phyloP scores from a whole-genome alignment of 305 asterid species.

The Ajuga reptans region DNA sequence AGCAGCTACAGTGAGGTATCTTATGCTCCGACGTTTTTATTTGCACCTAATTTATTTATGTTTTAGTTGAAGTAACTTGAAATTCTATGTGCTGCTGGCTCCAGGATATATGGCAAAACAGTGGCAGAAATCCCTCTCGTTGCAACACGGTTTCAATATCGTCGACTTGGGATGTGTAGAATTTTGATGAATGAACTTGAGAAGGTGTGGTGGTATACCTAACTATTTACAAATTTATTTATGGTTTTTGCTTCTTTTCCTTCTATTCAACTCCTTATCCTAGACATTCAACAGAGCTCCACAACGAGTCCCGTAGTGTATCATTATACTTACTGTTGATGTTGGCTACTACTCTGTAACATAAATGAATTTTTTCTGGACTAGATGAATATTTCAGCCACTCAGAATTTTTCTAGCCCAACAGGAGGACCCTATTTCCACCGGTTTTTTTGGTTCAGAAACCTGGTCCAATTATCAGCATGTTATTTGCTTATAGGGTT shows the following conservation, averaged over 20 bases:
- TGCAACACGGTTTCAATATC: conserved; percentile 73
- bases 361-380: background rate
- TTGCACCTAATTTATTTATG: conserved; percentile 7
- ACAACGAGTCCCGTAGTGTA: background rate
- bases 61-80: background rate
- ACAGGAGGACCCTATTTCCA: background rate
- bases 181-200: conserved; percentile 80
- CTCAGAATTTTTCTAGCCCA: background rate
- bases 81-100: conserved; percentile 12
- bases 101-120: conserved; percentile 69
- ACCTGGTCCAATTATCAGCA: background rate
- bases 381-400: background rate
- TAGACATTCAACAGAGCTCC: background rate
- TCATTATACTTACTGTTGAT: background rate
- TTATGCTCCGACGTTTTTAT: conserved; percentile 14
- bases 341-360: background rate
- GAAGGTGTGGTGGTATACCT: conserved; percentile 44
- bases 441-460: background rate
- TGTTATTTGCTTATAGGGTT: background rate
- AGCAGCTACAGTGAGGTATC: conserved; percentile 77
- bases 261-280: background rate
- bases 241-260: background rate
- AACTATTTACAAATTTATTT: background rate
- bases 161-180: conserved; percentile 92
- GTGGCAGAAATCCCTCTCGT: conserved; percentile 92